Conservation (phyloP, 179 eudicot species). For the Beta lomatogona region DNA sequence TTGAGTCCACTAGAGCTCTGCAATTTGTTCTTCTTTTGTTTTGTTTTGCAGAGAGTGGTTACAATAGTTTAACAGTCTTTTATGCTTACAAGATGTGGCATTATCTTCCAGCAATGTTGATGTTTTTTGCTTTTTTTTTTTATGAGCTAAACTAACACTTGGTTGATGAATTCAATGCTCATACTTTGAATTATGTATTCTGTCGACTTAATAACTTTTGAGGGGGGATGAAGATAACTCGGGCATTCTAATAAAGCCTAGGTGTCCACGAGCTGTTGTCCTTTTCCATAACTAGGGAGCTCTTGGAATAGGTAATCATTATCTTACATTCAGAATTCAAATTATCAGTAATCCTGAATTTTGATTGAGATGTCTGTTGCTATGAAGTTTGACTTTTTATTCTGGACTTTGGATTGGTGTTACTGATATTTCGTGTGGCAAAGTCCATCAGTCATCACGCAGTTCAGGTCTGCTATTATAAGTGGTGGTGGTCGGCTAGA, state of each 20-base stretch:
- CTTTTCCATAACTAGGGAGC: constrained; percentile 93
- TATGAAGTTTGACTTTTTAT: background rate
- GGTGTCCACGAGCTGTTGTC: constrained; percentile 96
- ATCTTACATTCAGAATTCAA: background rate
- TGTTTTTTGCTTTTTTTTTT: background rate
- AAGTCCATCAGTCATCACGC: constrained; percentile 95
- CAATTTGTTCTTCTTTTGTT: background rate
- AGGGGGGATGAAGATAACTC: constrained; percentile 71
- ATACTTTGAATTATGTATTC: constrained; percentile 1
- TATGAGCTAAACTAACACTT: background rate
- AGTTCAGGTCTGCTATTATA: constrained; percentile 87
- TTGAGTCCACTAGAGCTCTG: background rate
- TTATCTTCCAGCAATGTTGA: background rate
- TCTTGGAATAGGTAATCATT: constrained; percentile 77
- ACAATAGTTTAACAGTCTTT: background rate
- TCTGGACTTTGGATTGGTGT: background rate
- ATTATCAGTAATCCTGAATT: background rate
- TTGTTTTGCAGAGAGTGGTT: background rate
- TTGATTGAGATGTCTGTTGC: background rate
- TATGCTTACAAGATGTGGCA: constrained; percentile 5
- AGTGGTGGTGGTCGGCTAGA: constrained; percentile 81
- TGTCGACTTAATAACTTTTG: constrained; percentile 51
- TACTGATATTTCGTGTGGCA: constrained; percentile 86
- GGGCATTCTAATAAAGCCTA: constrained; percentile 89
- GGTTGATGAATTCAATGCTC: background rate